phyloP scores from a whole-genome alignment of 108 stramenopile genomes.

The Discostella pseudostelligera region DNA sequence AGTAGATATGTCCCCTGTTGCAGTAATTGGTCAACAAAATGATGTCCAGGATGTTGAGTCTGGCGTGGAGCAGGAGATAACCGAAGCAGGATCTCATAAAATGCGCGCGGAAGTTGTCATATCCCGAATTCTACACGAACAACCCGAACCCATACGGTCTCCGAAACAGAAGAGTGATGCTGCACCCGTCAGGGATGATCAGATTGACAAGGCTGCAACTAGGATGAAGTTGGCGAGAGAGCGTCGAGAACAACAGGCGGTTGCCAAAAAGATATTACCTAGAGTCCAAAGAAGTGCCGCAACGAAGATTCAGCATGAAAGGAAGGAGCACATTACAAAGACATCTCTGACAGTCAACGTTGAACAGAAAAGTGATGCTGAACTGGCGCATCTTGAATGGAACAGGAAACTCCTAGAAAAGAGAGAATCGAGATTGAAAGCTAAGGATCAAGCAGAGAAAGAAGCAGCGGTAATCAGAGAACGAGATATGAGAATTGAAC shows the following conservation, averaged over 20 bases:
- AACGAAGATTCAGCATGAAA: neutral
- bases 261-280: constrained; percentile 16
- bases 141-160: neutral
- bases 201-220: constrained; percentile 17
- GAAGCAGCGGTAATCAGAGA: constrained; percentile 1
- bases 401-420: constrained; percentile 5
- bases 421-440: constrained; percentile 15
- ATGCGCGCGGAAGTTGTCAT: constrained; percentile 22
- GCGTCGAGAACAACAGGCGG: neutral
- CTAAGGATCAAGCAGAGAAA: constrained; percentile 3
- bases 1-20: neutral
- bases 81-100: neutral
- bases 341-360: constrained; percentile 10
- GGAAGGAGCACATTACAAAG: neutral
- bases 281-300: neutral
- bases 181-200: constrained; percentile 7
- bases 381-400: constrained; percentile 1
- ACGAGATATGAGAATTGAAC: neutral
- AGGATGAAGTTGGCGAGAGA: constrained; percentile 14
- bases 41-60: constrained; percentile 2
- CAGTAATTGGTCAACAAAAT: constrained; percentile 3
- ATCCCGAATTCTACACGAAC: neutral
- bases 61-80: constrained; percentile 7
- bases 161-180: neutral
- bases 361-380: neutral